These are phyloP conservation scores for Penicillium thymicola DNA, from an alignment of 2,329 filamentous ascomycete genomes.

Conservation along the genomic window DNA sequence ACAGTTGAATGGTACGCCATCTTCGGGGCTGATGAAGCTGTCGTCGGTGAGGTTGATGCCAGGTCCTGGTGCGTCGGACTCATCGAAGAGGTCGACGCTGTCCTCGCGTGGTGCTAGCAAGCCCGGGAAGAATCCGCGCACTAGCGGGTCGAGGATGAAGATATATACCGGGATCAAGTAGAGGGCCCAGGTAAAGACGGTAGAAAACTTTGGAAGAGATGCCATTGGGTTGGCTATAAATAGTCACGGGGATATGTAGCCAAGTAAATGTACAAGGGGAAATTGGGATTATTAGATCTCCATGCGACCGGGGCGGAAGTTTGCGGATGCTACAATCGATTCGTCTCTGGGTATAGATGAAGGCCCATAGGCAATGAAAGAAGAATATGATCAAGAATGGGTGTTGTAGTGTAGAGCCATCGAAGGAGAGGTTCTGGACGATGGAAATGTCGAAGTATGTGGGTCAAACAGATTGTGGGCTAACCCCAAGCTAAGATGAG, in stretches of 20 bases:
- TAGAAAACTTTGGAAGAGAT: slow-evolving; percentile 29
- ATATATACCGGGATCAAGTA: slow-evolving; percentile 39
- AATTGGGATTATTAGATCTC: neutral
- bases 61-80: slow-evolving; percentile 11
- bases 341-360: neutral
- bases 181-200: slow-evolving; percentile 33
- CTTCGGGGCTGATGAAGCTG: slow-evolving; percentile 35
- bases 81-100: slow-evolving; percentile 10
- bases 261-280: neutral
- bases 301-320: neutral
- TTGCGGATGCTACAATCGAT: neutral
- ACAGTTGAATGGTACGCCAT: slow-evolving; percentile 29
- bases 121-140: slow-evolving; percentile 26
- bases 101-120: slow-evolving; percentile 4
- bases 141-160: slow-evolving; percentile 34
- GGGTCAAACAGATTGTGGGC: slow-evolving; percentile 3
- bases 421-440: neutral
- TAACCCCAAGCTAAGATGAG: neutral
- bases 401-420: slow-evolving; percentile 6
- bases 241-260: neutral
- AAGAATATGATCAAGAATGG: neutral
- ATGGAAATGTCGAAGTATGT: slow-evolving; percentile 1
- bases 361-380: neutral
- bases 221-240: slow-evolving; percentile 19
- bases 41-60: slow-evolving; percentile 29